Evolutionary conservation across 108 stramenopile genomes (phyloP).

Genomic region (Chaetoceros tenuissimus): DNA sequence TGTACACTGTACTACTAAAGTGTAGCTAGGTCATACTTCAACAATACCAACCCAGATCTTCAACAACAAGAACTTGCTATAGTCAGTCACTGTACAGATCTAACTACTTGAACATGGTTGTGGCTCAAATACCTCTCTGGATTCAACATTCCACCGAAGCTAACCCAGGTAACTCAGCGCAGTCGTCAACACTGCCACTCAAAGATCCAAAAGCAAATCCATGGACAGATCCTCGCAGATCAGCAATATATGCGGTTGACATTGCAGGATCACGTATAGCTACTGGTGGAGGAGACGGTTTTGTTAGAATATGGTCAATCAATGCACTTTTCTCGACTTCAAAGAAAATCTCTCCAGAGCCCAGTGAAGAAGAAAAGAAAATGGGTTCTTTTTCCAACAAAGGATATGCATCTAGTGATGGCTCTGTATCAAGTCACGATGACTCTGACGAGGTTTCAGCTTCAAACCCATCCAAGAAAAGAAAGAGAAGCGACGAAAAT

Average conservation of each 20-base stretch:
- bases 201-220: neutral
- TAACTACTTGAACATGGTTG: too few relatives aligned
- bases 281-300: slow-evolving; percentile 79
- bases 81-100: too few relatives aligned
- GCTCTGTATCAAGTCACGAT: slow-evolving; percentile 7
- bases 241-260: slow-evolving; percentile 69
- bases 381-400: neutral
- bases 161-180: neutral
- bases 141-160: slow-evolving; percentile 32
- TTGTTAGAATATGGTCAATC: slow-evolving; percentile 69
- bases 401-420: slow-evolving; percentile 4
- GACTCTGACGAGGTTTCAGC: slow-evolving; percentile 5
- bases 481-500: slow-evolving; percentile 1
- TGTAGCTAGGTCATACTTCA: too few relatives aligned
- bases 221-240: neutral
- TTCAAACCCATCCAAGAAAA: neutral
- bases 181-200: neutral
- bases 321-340: slow-evolving; percentile 29
- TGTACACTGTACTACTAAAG: too few relatives aligned
- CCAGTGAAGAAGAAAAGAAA: neutral
- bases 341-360: neutral
- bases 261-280: slow-evolving; percentile 58
- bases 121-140: slow-evolving; percentile 67
- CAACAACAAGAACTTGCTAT: too few relatives aligned
- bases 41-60: too few relatives aligned